Percentiles rank a stretch among this genome's conserved stretches.
These are phyloP conservation scores for Entomortierella chlamydospora DNA, from an alignment of 192 early-diverging fungal genomes.

Conservation along the genomic window DNA sequence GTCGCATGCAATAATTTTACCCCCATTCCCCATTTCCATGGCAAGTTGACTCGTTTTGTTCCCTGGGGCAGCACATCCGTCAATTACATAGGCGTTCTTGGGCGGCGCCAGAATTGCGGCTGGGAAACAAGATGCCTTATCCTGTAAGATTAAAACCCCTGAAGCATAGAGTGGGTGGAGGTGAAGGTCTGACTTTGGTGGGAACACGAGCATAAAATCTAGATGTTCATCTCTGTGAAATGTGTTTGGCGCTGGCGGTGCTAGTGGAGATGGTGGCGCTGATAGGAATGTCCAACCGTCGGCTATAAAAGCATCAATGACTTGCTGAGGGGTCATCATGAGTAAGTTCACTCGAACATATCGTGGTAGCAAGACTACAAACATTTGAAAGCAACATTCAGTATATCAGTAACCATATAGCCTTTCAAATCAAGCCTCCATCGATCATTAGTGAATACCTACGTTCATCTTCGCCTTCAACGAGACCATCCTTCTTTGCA, in stretches of 20 bases:
- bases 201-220: conserved; percentile 85
- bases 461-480: conserved; percentile 64
- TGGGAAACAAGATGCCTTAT: conserved; percentile 96
- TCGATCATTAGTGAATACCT: no score
- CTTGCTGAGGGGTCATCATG: conserved; percentile 74
- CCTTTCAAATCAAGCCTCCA: no score
- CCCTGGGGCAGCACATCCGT: conserved; percentile 97
- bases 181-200: conserved; percentile 90
- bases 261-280: conserved; percentile 20
- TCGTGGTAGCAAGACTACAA: conserved; percentile 74
- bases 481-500: conserved; percentile 67
- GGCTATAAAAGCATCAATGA: conserved; percentile 59
- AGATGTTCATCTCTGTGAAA: conserved; percentile 80
- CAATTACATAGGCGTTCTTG: conserved; percentile 75
- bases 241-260: conserved; percentile 47
- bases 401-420: conserved; percentile 32
- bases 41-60: conserved; percentile 98
- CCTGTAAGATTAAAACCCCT: conserved; percentile 91
- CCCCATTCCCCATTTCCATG: conserved; percentile 88
- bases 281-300: conserved; percentile 36
- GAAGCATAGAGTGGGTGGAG: conserved; percentile 77
- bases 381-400: no score
- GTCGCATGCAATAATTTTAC: conserved; percentile 93
- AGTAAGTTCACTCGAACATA: conserved; percentile 93
- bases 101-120: conserved; percentile 83